Evolutionary conservation across 2,329 filamentous ascomycete genomes (phyloP), one percentile per base, ranked within the genome.

Genomic region (Fusarium sp.): DNA sequence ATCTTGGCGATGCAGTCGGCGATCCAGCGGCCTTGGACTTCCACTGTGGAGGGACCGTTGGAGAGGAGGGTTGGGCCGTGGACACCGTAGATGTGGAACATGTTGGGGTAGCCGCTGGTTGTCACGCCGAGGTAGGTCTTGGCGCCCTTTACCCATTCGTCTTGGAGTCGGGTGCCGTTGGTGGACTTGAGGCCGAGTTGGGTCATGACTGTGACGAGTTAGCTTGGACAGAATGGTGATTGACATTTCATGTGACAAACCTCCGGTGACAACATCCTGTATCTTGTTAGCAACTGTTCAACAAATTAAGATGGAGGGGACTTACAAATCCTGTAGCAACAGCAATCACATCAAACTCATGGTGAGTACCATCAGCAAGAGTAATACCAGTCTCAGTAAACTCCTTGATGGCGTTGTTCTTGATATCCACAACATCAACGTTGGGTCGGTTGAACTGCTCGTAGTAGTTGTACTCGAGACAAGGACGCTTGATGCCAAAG

Each of bases 11-110:
- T 87, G 49, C 79, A 78, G 55, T 88, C 85, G 17, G 83, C 81
- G 63, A 91, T 86, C 88, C 87, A 91, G 0, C 87, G 81, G 3
- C 88, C 89, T 73, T 92, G 89, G 1, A 88, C 75, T 69, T 90
- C 87, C 9, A 87, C 84, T 2, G 82, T 85, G 1, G 85, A 84
- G 0, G 90, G 89, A 0, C 89, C 89, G 72, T 91, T 92, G 75
- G 83, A 79, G 6, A 91, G 80, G 0, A 88, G 83, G 0, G 88
- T 90, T 0, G 89, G 89, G 0, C 83, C 87, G n/a, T 91, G 89
- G 1, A 85, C 82, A 0, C 89, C 89, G 75, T 90, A 91, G 57
- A 87, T 80, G 71, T 85, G 81, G 79, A 87, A 87, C 84, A 87
- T 86, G 75, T 87, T 87, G 35, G 86, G 86, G 57, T 84, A 87